Percentiles rank a stretch among this genome's conserved stretches.
Evolutionary conservation across 108 stramenopile genomes (phyloP).

Genomic region (Skeletonema costatum): DNA sequence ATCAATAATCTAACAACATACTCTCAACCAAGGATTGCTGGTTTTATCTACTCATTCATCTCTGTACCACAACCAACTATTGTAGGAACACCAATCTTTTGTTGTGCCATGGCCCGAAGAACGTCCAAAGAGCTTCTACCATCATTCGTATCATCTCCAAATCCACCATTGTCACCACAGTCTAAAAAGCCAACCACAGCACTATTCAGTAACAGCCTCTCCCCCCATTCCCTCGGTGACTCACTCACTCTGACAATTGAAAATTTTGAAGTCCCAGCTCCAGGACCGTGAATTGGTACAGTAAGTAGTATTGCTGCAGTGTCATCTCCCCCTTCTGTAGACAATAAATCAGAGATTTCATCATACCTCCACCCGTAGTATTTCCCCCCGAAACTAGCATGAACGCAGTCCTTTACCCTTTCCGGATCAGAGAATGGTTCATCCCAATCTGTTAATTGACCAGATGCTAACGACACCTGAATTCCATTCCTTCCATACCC

Average conservation of each 20-base stretch:
- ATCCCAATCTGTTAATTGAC: constrained; percentile 24
- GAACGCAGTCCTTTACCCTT: constrained; percentile 36
- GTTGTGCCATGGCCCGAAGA: constrained; percentile 62
- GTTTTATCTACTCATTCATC: not conserved
- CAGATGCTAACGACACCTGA: constrained; percentile 25
- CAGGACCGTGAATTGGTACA: constrained; percentile 63
- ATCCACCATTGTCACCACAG: constrained; percentile 9
- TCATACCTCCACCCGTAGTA: constrained; percentile 61
- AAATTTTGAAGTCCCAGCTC: constrained; percentile 49
- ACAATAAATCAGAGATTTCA: not conserved
- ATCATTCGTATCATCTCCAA: not conserved
- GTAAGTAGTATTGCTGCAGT: constrained; percentile 60
- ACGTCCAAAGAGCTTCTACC: constrained; percentile 30
- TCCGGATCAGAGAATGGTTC: constrained; percentile 52
- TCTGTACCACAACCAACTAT: constrained; percentile 50
- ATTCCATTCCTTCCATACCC: constrained; percentile 60
- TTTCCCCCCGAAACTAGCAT: constrained; percentile 59
- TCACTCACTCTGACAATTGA: constrained; percentile 71
- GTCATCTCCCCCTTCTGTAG: not conserved
- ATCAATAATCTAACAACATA: too few relatives aligned
- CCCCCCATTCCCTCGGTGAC: constrained; percentile 74
- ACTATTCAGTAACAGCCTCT: constrained; percentile 60
- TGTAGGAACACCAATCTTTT: constrained; percentile 63
- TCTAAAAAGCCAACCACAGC: constrained; percentile 63
- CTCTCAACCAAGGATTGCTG: too few relatives aligned